Evolutionary conservation across 2,329 filamentous ascomycete genomes (phyloP), one percentile per base, ranked within the genome.

Genomic region (Clonostachys sp.): DNA sequence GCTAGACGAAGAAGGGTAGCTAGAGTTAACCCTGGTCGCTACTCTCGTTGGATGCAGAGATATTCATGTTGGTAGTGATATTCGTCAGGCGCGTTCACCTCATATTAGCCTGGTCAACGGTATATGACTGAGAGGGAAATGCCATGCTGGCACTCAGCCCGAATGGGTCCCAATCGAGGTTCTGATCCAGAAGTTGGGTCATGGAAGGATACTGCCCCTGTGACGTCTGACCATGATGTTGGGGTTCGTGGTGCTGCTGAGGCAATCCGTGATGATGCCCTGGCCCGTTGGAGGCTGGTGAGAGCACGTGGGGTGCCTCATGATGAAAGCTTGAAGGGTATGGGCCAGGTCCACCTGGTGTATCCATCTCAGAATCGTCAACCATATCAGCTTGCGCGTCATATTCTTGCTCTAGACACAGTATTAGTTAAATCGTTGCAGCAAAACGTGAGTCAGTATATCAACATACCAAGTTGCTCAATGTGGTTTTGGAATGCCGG

Each of bases 91-190:
- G 24, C 8, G 24, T 30, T 30, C 24, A 73, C 53, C 70, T 62
- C 64, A 73, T 77, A 55, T 78, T 80, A 62, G 76, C 73, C 44
- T 80, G 81, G 52, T 86, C 82, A 62, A 89, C 90, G 45, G 83
- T 81, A 66, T 91, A 94, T 44, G 87, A 86, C 48, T 89, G 87
- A 3, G 86, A 30, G 12, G 91, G 91, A 59, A 96, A 96, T 55
- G 92, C 89, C 92, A 96, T 96, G 69, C 89, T 95, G 35, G 91
- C 91, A 50, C 88, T 92, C 45, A 96, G 75, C 12, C 91, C 91
- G 59, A 96, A 97, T 1, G 92, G 92, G 66, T 96, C 91, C 66
- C 91, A 89, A 62, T 96, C 91, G 44, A 95, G 74, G 70, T 91
- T 89, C 59, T 91, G 87, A 59, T 96, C 91, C 40, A 83, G 64